Evolutionary conservation across 257 asterid genomes (phyloP).

Genomic region (Solanum stenotomum): DNA sequence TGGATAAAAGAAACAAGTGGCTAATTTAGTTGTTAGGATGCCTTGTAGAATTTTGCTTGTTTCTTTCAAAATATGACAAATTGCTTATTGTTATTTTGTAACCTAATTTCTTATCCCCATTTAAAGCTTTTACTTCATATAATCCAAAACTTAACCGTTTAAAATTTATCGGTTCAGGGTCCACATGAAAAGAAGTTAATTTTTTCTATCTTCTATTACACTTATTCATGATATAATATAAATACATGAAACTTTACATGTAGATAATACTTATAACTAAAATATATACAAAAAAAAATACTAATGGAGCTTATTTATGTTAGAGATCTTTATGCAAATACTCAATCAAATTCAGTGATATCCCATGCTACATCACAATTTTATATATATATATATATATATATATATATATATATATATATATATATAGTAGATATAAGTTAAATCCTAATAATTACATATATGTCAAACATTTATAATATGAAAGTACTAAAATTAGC

Average conservation of each 20-base stretch:
- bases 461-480: background rate
- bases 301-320: background rate
- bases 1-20: background rate
- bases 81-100: background rate
- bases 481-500: background rate
- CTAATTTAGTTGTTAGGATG: background rate
- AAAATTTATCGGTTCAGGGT: background rate
- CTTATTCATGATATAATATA: background rate
- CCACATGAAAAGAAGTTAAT: background rate
- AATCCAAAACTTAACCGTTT: background rate
- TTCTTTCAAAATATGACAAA: background rate
- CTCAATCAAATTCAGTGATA: background rate
- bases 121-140: background rate
- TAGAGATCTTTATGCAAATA: background rate
- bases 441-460: background rate
- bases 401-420: no score
- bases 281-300: background rate
- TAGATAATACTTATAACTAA: background rate
- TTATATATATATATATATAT: no score
- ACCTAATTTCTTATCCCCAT: background rate
- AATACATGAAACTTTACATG: background rate
- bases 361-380: no score
- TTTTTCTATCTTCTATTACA: background rate
- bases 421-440: background rate
- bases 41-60: background rate